These are phyloP conservation scores for Phytopythium vexans DNA, from an alignment of 352 stramenopile genomes.

Conservation along the genomic window DNA sequence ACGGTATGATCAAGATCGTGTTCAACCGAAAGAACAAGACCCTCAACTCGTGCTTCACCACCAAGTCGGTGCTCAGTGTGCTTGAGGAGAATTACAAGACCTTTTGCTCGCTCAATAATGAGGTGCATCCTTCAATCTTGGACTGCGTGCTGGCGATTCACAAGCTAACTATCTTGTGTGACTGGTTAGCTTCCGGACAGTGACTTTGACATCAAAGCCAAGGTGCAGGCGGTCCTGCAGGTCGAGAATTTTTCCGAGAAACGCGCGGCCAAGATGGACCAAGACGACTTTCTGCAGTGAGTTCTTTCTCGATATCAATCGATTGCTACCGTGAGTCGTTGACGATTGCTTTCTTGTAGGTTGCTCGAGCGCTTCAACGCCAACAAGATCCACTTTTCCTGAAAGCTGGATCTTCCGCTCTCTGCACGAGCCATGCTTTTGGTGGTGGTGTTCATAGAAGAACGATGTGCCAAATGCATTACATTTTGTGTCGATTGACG, in stretches of 20 bases:
- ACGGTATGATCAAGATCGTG: slow-evolving; percentile 98
- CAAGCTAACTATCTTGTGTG: background rate
- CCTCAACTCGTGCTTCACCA: slow-evolving; percentile 94
- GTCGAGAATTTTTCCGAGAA: slow-evolving; percentile 85
- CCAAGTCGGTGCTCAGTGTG: slow-evolving; percentile 95
- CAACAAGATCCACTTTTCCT: slow-evolving; percentile 96
- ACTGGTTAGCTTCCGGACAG: slow-evolving; percentile 58
- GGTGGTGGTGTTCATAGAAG: no score
- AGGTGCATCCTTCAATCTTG: slow-evolving; percentile 24
- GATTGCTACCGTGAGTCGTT: slow-evolving; percentile 2
- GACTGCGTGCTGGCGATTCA: background rate
- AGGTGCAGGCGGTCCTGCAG: slow-evolving; percentile 93
- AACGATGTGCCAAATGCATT: background rate
- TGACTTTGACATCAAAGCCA: slow-evolving; percentile 88
- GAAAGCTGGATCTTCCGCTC: slow-evolving; percentile 5
- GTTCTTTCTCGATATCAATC: slow-evolving; percentile 7
- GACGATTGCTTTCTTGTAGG: slow-evolving; percentile 16
- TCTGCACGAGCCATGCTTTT: no score
- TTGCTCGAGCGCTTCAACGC: slow-evolving; percentile 96
- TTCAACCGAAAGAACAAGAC: slow-evolving; percentile 99
- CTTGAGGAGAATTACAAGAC: slow-evolving; percentile 97
- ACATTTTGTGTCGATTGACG: background rate
- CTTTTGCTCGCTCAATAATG: slow-evolving; percentile 90
- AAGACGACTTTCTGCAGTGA: slow-evolving; percentile 97
- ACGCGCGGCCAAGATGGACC: slow-evolving; percentile 95